Conservation (phyloP, 768 basidiomycete species). For the Termitomyces sp. region DNA sequence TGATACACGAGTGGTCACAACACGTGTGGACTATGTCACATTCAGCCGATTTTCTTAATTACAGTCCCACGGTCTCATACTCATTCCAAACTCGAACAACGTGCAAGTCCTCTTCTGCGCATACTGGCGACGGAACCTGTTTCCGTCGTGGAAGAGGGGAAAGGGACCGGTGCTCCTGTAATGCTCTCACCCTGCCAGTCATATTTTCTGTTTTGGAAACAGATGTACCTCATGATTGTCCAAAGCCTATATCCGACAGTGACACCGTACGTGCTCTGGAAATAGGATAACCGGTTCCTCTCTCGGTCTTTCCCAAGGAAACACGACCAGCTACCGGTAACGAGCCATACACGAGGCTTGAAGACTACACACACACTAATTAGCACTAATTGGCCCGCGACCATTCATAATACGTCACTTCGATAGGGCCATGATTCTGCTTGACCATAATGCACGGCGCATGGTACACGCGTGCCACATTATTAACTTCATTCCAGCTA, state of each 20-base stretch:
- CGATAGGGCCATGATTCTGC: too few species aligned
- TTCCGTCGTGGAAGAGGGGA: background rate
- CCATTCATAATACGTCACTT: too few species aligned
- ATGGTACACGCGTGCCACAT: too few species aligned
- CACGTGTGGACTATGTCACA: constrained; percentile 3
- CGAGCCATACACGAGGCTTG: background rate
- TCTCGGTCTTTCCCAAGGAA: background rate
- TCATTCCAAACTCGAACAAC: background rate
- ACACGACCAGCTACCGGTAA: background rate
- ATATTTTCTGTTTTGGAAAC: background rate
- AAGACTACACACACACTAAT: too few species aligned
- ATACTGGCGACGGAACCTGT: background rate
- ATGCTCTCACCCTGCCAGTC: too few species aligned
- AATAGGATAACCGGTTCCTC: background rate
- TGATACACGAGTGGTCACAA: constrained; percentile 6
- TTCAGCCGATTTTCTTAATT: too few species aligned
- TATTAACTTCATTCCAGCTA: background rate
- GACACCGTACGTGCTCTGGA: background rate
- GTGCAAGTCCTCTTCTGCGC: too few species aligned
- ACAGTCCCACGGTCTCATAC: too few species aligned
- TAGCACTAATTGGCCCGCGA: too few species aligned
- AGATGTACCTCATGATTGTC: background rate
- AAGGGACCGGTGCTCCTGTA: too few species aligned
- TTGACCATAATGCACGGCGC: background rate
- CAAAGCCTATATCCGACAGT: background rate